A percentile compares a stretch with the other conserved stretches of the same genome.
Evolutionary conservation across 2,329 filamentous ascomycete species (phyloP).

Genomic region (Clonostachys byssicola): DNA sequence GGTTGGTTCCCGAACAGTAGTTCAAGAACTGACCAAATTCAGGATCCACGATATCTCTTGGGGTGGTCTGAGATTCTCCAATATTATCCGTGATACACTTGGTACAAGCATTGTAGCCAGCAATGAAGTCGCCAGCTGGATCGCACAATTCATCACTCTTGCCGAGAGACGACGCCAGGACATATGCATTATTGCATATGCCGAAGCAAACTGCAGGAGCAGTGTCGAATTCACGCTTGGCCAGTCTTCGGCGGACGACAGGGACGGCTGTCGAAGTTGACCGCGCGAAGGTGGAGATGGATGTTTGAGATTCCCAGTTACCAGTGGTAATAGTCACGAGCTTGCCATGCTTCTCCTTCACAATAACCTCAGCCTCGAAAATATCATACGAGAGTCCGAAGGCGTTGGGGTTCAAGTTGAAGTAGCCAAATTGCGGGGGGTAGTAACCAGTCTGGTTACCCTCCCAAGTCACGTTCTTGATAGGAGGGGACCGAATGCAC

Average conservation of each 20-base stretch:
- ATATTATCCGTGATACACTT: conserved; percentile 29
- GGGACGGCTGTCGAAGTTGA: conserved; percentile 6
- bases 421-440: conserved; percentile 49
- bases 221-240: conserved; percentile 31
- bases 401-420: conserved; percentile 54
- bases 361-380: conserved; percentile 39
- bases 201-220: conserved; percentile 44
- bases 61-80: conserved; percentile 14
- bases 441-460: conserved; percentile 43
- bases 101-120: conserved; percentile 28
- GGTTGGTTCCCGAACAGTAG: conserved; percentile 33
- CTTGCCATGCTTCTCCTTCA: conserved; percentile 21
- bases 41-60: conserved; percentile 24
- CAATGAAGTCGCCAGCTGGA: conserved; percentile 31
- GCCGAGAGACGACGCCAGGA: conserved; percentile 41
- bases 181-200: conserved; percentile 43
- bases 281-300: conserved; percentile 27
- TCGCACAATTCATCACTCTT: conserved; percentile 42
- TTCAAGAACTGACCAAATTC: conserved; percentile 37
- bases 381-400: conserved; percentile 63
- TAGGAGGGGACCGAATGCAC: conserved; percentile 37
- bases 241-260: conserved; percentile 12
- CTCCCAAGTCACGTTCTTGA: conserved; percentile 33
- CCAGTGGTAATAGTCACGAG: conserved; percentile 46
- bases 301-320: conserved; percentile 49